These are phyloP conservation scores for Metschnikowia vanudenii DNA, from an alignment of 805 yeast species.

Conservation along the genomic window DNA sequence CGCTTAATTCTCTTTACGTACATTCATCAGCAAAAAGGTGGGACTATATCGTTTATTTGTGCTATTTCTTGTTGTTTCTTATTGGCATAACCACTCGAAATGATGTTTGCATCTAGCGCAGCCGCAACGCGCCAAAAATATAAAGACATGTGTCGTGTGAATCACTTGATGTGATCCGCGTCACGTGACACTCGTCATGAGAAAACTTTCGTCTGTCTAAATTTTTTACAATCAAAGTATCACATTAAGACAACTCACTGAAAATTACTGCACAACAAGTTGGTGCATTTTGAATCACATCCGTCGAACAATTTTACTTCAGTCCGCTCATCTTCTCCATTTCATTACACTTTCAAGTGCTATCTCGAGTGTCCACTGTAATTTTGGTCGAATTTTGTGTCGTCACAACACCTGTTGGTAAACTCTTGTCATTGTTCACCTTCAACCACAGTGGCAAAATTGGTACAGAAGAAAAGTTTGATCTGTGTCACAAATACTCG, in stretches of 20 bases:
- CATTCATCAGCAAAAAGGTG: no score
- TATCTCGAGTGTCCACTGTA: background rate
- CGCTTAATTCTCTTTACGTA: no score
- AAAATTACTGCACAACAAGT: background rate
- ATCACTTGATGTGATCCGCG: background rate
- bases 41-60: no score
- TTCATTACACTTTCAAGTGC: background rate
- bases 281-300: background rate
- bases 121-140: background rate
- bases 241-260: background rate
- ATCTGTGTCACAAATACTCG: no score
- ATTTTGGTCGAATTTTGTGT: background rate
- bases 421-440: background rate
- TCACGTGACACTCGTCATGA: conserved; percentile 9
- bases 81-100: background rate
- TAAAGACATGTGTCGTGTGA: conserved; percentile 1
- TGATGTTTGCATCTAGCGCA: background rate
- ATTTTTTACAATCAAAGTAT: conserved; percentile 2
- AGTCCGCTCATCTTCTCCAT: background rate
- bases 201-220: conserved; percentile 8
- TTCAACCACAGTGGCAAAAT: background rate
- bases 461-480: background rate
- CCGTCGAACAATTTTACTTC: background rate
- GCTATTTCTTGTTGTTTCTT: no score
- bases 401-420: background rate